phyloP scores from a whole-genome alignment of 169 alveolate genomes.

The Babesia gibsoni region DNA sequence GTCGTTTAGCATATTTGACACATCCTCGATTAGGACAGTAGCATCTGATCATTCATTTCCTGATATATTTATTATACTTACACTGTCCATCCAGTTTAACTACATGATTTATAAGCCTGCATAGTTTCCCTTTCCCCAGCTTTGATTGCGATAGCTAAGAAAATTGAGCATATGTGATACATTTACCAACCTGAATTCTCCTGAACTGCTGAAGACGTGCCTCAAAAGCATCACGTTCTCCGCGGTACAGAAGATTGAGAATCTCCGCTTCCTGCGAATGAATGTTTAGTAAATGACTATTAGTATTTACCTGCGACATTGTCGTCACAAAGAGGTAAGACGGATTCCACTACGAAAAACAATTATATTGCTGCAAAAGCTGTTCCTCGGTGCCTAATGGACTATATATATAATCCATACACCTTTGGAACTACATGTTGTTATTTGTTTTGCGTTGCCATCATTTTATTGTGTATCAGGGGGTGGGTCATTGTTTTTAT shows the following conservation, averaged over 20 bases:
- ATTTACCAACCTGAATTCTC: slow-evolving; percentile 30
- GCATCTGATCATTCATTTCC: slow-evolving; percentile 15
- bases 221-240: slow-evolving; percentile 57
- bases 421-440: background rate
- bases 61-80: background rate
- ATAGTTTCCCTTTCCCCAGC: slow-evolving; percentile 44
- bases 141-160: slow-evolving; percentile 48
- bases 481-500: background rate
- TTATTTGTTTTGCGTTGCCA: background rate
- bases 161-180: background rate
- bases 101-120: slow-evolving; percentile 42
- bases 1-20: slow-evolving; percentile 54
- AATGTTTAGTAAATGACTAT: background rate
- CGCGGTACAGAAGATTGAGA: slow-evolving; percentile 33
- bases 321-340: no score
- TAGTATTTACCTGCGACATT: slow-evolving; percentile 11
- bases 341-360: no score
- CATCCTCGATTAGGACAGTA: slow-evolving; percentile 55
- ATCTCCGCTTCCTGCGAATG: slow-evolving; percentile 48
- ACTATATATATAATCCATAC: no score
- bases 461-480: background rate
- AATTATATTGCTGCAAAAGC: no score
- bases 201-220: slow-evolving; percentile 53
- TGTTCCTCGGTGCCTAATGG: no score
- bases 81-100: slow-evolving; percentile 50